Evolutionary conservation across 2,329 filamentous ascomycete species (phyloP), one percentile per base, ranked within the genome.

Genomic region (Colletotrichum chlorophyti): DNA sequence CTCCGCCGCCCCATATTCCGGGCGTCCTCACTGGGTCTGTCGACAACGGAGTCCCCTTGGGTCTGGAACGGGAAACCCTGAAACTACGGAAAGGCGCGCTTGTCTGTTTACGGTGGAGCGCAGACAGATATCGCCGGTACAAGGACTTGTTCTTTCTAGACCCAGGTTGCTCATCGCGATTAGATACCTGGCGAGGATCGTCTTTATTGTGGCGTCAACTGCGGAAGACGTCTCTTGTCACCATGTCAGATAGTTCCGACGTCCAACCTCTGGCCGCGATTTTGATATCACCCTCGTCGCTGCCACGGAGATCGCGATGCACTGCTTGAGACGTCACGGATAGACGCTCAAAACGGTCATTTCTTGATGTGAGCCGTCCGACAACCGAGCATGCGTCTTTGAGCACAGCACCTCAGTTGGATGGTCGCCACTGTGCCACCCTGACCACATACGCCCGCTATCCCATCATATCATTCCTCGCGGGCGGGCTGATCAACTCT

Each of bases 41-140:
- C 23, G 21, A 29, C 7, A 8, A 27, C 10, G 23, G 23, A 31
- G 14, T 11, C 31, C 32, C 17, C 26, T 45, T 17, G 23, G 14
- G 40, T 45, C 47, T 52, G 47, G 32, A 46, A 12, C n/a, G 12
- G 15, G 40, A 23, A 53, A 26, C 34, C 40, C 45, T 11, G 17
- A 51, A 24, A 51, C 26, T 19, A 37, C 31, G 29, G 11, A 8
- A 24, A 27, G 15, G 12, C 3, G n/a, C n/a, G 8, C 32, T 21
- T 32, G 12, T 15, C 8, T 12, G 10, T 17, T 21, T 41, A 15
- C 14, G 29, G 15, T 26, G 27, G 11, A 17, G 9, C 9, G 23
- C 10, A n/a, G 24, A 9, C 5, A 55, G n/a, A 26, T 12, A 26
- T 26, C 12, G 19, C 14, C 31, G 40, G 7, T 10, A n/a, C 3